Base-by-base conservation (phyloP, 73 alveolate species). In the Paramecium tetraurelia region DNA sequence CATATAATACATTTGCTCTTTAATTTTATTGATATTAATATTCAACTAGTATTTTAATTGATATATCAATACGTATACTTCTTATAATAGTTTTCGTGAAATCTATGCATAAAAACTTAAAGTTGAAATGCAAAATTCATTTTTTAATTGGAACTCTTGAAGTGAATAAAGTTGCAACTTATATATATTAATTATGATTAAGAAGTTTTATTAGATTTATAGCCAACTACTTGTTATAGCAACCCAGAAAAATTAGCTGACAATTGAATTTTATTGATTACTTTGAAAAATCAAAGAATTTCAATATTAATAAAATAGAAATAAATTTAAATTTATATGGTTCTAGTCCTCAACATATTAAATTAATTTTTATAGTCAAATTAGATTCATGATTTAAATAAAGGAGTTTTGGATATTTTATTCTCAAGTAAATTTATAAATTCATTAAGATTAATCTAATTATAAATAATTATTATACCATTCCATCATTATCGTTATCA, bases 401-500 rank as follows among this genome's bases (percentile, higher is more conserved):
- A 16, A 16, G 20, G 41, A 63, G 27, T 72, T 72, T 72, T 72
- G 14, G 57, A 53, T 18, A 53, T 53, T 53, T 53, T 18, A 18
- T 53, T 72, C 27, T 72, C 86, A 36, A 72, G 59, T 11, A 72
- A 58, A 72, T 72, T 72, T 10, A 72, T 72, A 38, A 72, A 72
- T 40, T 72, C 86, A 36, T 31, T 36, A 1, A 72, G 63, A 20
- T 33, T 36, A 10, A 72, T 72, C 86, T 72, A 53, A 53, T 16
- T 72, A 31, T 29, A 0, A 16, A 72, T 43, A 14, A 31, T 14
- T 1, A 44, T 43, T 43, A 8, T 80, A 80, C 90, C 75, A 44
- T 44, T 43, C 90, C 90, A 80, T 80, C 90, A 41, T 80, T 41
- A 44, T 80, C 57, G 5, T 22, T 43, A 48, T 80, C 90, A 80